These are phyloP conservation scores for Omphalotus guepiniiformis DNA, from an alignment of 768 basidiomycete genomes.

Conservation along the genomic window DNA sequence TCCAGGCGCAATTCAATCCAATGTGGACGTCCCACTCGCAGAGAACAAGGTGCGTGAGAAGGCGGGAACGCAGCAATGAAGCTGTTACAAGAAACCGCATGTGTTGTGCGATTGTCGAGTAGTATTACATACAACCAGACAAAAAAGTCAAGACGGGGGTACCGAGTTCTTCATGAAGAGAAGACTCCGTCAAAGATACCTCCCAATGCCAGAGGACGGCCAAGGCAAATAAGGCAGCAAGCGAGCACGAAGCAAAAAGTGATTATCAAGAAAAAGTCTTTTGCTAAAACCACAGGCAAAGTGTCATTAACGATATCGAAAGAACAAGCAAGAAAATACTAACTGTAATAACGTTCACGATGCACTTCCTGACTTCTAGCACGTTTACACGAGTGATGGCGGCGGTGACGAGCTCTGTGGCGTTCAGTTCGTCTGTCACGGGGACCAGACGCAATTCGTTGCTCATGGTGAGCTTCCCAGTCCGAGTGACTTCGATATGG, in stretches of 20 bases:
- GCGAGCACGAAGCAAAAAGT: conserved; percentile 36
- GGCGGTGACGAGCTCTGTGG: conserved; percentile 6
- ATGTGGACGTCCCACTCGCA: too few species aligned
- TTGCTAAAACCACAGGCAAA: conserved; percentile 19
- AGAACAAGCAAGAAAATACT: not conserved
- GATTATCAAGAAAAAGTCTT: conserved; percentile 40
- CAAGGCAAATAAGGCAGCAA: conserved; percentile 29
- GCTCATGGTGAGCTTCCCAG: conserved; percentile 3
- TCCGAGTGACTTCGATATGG: not conserved
- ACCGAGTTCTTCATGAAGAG: not conserved
- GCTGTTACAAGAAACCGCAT: too few species aligned
- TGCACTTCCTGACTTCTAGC: conserved; percentile 5
- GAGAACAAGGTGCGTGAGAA: too few species aligned
- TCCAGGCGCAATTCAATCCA: too few species aligned
- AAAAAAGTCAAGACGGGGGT: too few species aligned
- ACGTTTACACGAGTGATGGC: conserved; percentile 8
- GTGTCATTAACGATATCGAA: not conserved
- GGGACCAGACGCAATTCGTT: not conserved
- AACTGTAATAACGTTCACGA: conserved; percentile 6
- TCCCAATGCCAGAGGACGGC: conserved; percentile 26
- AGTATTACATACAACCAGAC: too few species aligned
- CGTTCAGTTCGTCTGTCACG: not conserved
- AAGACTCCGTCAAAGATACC: conserved; percentile 9
- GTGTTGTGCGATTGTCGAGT: too few species aligned
- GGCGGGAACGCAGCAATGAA: too few species aligned